Conservation (phyloP, 495 filamentous ascomycete species). For the Apiosordaria backusii region DNA sequence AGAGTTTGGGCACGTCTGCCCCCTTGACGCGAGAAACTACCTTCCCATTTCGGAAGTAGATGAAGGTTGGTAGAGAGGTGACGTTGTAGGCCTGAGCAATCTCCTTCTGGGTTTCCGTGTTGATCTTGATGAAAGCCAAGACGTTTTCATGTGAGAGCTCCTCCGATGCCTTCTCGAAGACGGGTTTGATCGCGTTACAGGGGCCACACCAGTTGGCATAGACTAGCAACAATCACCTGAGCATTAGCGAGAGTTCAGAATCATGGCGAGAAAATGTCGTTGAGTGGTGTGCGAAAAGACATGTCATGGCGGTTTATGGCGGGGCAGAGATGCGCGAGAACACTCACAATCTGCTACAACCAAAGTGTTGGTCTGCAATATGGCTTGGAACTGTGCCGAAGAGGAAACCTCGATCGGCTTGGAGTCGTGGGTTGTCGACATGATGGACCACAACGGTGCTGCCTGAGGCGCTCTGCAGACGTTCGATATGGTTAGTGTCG, state of each 20-base stretch:
- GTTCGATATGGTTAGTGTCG: background rate
- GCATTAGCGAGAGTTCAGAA: background rate
- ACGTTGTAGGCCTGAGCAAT: conserved; percentile 68
- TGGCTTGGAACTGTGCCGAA: conserved; percentile 61
- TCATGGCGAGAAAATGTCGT: background rate
- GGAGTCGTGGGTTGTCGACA: conserved; percentile 39
- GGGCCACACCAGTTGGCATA: conserved; percentile 84
- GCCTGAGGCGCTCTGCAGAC: background rate
- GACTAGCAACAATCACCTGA: conserved; percentile 51
- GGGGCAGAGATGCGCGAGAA: conserved; percentile 13
- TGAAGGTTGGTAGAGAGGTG: conserved; percentile 80
- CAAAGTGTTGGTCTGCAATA: conserved; percentile 64
- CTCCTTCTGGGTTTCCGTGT: conserved; percentile 72
- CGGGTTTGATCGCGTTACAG: conserved; percentile 78
- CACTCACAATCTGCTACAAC: conserved; percentile 84
- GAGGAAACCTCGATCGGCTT: conserved; percentile 69
- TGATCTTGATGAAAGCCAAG: conserved; percentile 82
- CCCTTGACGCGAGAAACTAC: conserved; percentile 65
- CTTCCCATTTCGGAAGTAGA: conserved; percentile 76
- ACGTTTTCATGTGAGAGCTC: conserved; percentile 67
- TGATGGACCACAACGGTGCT: conserved; percentile 25
- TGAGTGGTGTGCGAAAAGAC: background rate
- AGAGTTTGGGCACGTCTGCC: conserved; percentile 65
- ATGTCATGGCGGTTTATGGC: conserved; percentile 8
- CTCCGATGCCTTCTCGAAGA: conserved; percentile 73